Conservation (phyloP, 768 basidiomycete genomes). For the Phaeolepiota aurea region DNA sequence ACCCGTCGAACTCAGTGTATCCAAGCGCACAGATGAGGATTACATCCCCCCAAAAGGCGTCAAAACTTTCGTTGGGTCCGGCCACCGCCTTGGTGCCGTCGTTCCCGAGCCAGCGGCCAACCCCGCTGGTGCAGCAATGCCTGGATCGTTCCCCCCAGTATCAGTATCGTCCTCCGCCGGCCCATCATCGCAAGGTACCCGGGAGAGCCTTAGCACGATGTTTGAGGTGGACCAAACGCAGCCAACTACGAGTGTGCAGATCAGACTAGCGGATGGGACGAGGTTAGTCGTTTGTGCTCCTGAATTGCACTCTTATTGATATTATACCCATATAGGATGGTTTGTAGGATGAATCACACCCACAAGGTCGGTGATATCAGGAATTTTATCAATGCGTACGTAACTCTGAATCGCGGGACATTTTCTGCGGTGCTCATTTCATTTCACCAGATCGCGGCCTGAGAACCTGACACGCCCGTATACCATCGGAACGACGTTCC, state of each 20-base stretch:
- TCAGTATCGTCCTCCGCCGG: constrained; percentile 12
- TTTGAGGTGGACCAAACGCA: constrained; percentile 79
- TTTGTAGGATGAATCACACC: constrained; percentile 81
- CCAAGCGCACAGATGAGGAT: constrained; percentile 60
- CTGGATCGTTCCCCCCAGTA: constrained; percentile 49
- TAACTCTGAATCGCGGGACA: constrained; percentile 10
- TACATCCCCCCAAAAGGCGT: constrained; percentile 53
- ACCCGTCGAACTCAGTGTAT: constrained; percentile 76
- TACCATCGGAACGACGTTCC: constrained; percentile 85
- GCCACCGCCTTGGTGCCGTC: constrained; percentile 76
- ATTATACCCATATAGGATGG: constrained; percentile 40
- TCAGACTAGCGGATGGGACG: constrained; percentile 86
- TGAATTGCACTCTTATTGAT: not conserved
- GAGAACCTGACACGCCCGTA: constrained; percentile 57
- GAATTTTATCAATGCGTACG: constrained; percentile 85
- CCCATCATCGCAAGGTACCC: constrained; percentile 14
- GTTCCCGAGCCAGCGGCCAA: constrained; percentile 34
- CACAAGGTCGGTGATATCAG: constrained; percentile 84
- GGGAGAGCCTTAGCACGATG: constrained; percentile 33
- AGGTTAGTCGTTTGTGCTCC: constrained; percentile 34
- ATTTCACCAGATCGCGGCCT: constrained; percentile 50
- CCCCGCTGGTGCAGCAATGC: constrained; percentile 31
- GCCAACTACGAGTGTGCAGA: constrained; percentile 86
- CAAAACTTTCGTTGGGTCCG: constrained; percentile 59
- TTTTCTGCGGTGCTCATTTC: constrained; percentile 1